A percentile compares a stretch with the other conserved stretches of the same genome.
phyloP scores from a whole-genome alignment of 2,329 filamentous ascomycete genomes.

The Exophiala sideris region DNA sequence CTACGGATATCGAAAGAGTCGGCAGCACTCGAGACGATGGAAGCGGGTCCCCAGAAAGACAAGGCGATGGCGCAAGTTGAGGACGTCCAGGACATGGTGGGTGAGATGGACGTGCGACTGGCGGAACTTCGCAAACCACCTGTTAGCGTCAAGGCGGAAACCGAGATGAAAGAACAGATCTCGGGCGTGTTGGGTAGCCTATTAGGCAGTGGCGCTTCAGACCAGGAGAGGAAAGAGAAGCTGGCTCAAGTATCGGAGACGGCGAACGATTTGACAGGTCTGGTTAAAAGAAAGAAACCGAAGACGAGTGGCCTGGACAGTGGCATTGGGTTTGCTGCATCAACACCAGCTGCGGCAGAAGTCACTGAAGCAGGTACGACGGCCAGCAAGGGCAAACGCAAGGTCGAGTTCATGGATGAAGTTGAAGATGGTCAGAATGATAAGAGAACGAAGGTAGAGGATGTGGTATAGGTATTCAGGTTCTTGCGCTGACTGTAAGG shows the following conservation, averaged over 20 bases:
- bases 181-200: slow-evolving; percentile 58
- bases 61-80: slow-evolving; percentile 48
- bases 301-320: slow-evolving; percentile 21
- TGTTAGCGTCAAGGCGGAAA: slow-evolving; percentile 42
- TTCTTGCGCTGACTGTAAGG: not conserved
- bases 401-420: slow-evolving; percentile 25
- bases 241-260: slow-evolving; percentile 54
- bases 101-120: slow-evolving; percentile 60
- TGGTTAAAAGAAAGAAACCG: slow-evolving; percentile 56
- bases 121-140: slow-evolving; percentile 57
- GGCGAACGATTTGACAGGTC: slow-evolving; percentile 58
- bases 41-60: slow-evolving; percentile 37
- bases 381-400: slow-evolving; percentile 25
- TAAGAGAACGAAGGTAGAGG: slow-evolving; percentile 24
- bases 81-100: slow-evolving; percentile 60
- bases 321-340: slow-evolving; percentile 19
- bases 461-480: slow-evolving; percentile 16
- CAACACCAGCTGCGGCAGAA: slow-evolving; percentile 13
- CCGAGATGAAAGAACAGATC: slow-evolving; percentile 38
- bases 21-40: slow-evolving; percentile 38
- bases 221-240: slow-evolving; percentile 50
- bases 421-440: slow-evolving; percentile 11
- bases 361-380: slow-evolving; percentile 1
- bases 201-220: slow-evolving; percentile 48
- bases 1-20: slow-evolving; percentile 55